phyloP scores from a whole-genome alignment of 306 rosid species.

The Acacia melanoxylon region DNA sequence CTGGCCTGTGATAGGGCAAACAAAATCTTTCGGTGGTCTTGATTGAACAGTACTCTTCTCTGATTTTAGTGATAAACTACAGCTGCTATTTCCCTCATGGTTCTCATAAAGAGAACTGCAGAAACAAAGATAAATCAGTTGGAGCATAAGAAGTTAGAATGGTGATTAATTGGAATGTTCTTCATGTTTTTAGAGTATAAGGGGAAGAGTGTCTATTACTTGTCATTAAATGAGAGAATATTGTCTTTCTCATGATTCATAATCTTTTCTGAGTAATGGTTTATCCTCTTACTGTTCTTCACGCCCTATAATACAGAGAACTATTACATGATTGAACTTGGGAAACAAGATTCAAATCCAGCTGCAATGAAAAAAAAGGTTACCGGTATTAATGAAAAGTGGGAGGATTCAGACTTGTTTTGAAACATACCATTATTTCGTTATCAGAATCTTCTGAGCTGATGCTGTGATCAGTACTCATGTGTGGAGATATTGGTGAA shows the following conservation, averaged over 20 bases:
- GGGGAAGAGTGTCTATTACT: conserved; percentile 43
- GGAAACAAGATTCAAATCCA: conserved; percentile 11
- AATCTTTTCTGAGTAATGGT: conserved; percentile 30
- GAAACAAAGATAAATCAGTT: conserved; percentile 29
- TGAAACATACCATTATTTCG: conserved; percentile 54
- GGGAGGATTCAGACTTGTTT: conserved; percentile 8
- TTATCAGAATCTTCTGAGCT: conserved; percentile 63
- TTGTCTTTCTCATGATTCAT: conserved; percentile 48
- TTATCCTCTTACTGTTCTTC: conserved; percentile 43
- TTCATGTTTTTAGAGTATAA: neutral
- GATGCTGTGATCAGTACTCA: conserved; percentile 49
- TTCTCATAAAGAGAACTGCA: conserved; percentile 61
- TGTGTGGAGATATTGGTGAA: conserved; percentile 52
- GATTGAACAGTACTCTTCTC: conserved; percentile 45
- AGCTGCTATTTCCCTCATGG: conserved; percentile 65
- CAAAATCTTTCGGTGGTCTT: conserved; percentile 88
- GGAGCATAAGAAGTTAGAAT: conserved; percentile 5
- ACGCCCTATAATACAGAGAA: conserved; percentile 45
- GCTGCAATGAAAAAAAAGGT: neutral
- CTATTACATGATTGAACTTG: conserved; percentile 32
- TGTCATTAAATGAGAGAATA: conserved; percentile 44
- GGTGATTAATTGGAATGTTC: neutral
- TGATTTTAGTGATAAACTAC: conserved; percentile 46
- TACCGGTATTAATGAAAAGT: neutral
- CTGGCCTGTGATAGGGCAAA: conserved; percentile 89